Conservation (phyloP, 306 rosid species). For the Hippophae rhamnoides region DNA sequence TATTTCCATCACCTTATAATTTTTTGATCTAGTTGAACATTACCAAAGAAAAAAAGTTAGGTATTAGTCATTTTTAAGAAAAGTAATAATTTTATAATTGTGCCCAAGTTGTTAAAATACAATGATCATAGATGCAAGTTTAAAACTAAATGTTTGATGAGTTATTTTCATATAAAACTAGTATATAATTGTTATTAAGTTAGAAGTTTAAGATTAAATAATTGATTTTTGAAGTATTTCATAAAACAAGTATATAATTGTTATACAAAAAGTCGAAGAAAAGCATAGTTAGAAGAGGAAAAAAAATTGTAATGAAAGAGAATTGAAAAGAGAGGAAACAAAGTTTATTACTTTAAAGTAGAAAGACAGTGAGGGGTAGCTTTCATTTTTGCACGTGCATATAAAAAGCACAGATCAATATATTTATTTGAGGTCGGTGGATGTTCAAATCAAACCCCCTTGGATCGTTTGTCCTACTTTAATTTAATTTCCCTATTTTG, state of each 20-base stretch:
- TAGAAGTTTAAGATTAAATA: too few species aligned
- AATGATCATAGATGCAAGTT: too few species aligned
- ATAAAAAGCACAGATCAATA: conserved; percentile 21
- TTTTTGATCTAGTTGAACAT: too few species aligned
- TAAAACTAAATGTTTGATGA: too few species aligned
- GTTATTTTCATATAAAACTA: conserved; percentile 17
- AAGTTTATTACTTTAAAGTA: conserved; percentile 20
- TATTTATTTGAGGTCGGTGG: conserved; percentile 34
- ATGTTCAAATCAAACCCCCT: conserved; percentile 42
- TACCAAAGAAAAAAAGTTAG: too few species aligned
- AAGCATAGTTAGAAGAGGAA: neutral
- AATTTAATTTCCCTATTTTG: conserved; percentile 10
- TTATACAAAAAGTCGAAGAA: neutral
- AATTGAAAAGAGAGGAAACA: conserved; percentile 14
- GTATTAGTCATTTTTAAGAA: too few species aligned
- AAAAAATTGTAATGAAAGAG: neutral
- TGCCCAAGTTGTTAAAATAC: too few species aligned
- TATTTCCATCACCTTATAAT: too few species aligned
- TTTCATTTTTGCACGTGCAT: conserved; percentile 30
- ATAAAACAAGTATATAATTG: conserved; percentile 14
- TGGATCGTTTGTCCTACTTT: conserved; percentile 31
- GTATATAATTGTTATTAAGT: conserved; percentile 7
- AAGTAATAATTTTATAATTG: too few species aligned
- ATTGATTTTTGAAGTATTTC: neutral
- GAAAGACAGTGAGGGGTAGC: conserved; percentile 27